Evolutionary conservation across 2,329 filamentous ascomycete species (phyloP).

Genomic region (Epichloe hybrida): DNA sequence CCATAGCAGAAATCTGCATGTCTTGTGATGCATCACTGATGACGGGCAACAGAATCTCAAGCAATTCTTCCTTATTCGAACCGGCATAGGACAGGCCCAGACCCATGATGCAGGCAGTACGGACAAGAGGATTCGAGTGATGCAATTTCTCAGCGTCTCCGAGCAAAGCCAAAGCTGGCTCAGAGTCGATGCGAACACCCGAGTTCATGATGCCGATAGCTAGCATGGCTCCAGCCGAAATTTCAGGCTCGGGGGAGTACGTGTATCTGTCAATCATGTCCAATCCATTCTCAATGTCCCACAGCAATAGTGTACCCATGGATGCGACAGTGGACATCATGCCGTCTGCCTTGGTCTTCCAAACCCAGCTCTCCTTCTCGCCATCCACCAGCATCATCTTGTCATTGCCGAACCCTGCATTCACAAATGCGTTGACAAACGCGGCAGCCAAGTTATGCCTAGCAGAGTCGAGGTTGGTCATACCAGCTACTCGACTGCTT

Average conservation of each 20-base stretch:
- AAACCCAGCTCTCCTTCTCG: constrained; percentile 88
- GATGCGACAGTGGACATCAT: constrained; percentile 96
- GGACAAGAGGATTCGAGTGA: constrained; percentile 62
- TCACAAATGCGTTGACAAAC: constrained; percentile 95
- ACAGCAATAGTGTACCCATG: constrained; percentile 77
- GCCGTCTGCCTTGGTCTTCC: constrained; percentile 97
- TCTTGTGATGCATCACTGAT: constrained; percentile 72
- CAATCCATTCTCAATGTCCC: constrained; percentile 85
- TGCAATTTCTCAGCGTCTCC: constrained; percentile 68
- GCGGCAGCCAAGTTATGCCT: constrained; percentile 90
- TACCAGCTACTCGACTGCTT: constrained; percentile 79
- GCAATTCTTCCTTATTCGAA: constrained; percentile 79
- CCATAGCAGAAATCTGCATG: constrained; percentile 96
- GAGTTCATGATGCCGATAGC: constrained; percentile 94
- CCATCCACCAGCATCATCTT: constrained; percentile 94
- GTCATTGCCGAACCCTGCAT: constrained; percentile 87
- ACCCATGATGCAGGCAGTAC: constrained; percentile 86
- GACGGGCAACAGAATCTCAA: constrained; percentile 74
- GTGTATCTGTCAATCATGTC: constrained; percentile 94
- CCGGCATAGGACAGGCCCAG: constrained; percentile 89
- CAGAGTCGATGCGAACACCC: constrained; percentile 76
- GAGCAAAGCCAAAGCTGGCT: constrained; percentile 78
- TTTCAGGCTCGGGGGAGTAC: constrained; percentile 64
- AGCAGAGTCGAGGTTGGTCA: constrained; percentile 91
- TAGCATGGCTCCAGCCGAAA: constrained; percentile 82